Evolutionary conservation across 305 asterid genomes (phyloP), one percentile per base, ranked within the genome.

Genomic region (Fraxinus floribunda): DNA sequence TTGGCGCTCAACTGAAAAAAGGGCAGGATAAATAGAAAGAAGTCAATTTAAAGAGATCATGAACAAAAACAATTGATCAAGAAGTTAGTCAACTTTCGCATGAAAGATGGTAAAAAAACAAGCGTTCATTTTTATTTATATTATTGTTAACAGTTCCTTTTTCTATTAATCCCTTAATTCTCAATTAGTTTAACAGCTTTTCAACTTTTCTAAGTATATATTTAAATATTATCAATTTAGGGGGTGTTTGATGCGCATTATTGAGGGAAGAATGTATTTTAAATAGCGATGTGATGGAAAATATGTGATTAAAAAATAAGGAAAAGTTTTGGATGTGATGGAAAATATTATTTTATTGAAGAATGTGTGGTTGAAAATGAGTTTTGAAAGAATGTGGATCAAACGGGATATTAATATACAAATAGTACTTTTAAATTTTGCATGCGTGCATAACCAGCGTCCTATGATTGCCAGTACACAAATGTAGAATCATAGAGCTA

Each of bases 151-250:
- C 11, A 24, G 36, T 66, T 66, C 35, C 18, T 66, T 66, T 66
- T 66, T 4, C 3, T 22, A 66, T 66, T 70, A 70, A 30, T 30
- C 66, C 80, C 9, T 81, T 64, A 76, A 60, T 62, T 30, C 20
- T 76, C 34, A 18, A 55, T 35, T 39, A 64, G 38, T 72, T 73
- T 34, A 80, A 35, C 75, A 74, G 41, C 66, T 76, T 64, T 35
- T 29, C 57, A 35, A 64, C 77, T 76, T 77, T 70, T 32, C 60
- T 35, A 49, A 22, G 39, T 22, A 1, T 16, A 0, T 13, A 1
- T 52, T 16, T 1, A 52, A 52, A 52, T 9, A 70, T 70, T 22
- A 71, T 78, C 78, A 46, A 73, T 82, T 82, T 44, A 32, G 34
- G 34, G 34, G 3, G 34, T 32, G 34, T 32, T 32, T 32, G 34